Conservation (phyloP, 768 basidiomycete genomes). For the Trametes meyenii region DNA sequence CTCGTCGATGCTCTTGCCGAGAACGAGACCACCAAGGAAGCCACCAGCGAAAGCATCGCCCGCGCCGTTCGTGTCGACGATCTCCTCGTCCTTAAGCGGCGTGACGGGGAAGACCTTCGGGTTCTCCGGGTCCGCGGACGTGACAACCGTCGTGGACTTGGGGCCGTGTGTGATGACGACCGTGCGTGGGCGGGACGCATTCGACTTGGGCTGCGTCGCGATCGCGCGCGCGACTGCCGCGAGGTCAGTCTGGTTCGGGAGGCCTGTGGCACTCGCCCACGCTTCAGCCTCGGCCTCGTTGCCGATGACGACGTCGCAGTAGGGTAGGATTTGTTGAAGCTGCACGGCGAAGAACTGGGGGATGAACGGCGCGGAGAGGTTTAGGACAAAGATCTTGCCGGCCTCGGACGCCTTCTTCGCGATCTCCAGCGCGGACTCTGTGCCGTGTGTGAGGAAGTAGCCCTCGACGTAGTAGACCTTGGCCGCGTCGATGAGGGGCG, state of each 20-base stretch:
- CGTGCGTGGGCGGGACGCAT: conserved; percentile 71
- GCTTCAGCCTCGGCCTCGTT: conserved; percentile 94
- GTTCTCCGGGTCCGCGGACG: conserved; percentile 54
- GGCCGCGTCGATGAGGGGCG: conserved; percentile 76
- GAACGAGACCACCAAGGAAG: conserved; percentile 83
- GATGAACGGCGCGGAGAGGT: conserved; percentile 98
- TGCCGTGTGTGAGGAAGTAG: conserved; percentile 95
- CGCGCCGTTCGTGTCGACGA: conserved; percentile 97
- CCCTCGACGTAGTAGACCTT: conserved; percentile 94
- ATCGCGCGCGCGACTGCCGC: conserved; percentile 71
- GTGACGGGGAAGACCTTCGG: conserved; percentile 62
- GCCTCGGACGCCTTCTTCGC: conserved; percentile 73
- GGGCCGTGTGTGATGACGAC: conserved; percentile 94
- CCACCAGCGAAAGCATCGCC: conserved; percentile 98
- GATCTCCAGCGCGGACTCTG: conserved; percentile 68
- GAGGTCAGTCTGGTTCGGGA: conserved; percentile 67
- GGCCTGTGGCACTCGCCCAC: conserved; percentile 76
- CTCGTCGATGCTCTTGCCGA: conserved; percentile 78
- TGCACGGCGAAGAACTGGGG: conserved; percentile 88
- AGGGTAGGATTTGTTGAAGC: conserved; percentile 78
- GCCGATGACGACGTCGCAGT: conserved; percentile 90
- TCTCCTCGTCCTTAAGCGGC: conserved; percentile 58
- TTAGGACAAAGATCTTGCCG: conserved; percentile 89
- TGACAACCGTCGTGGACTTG: conserved; percentile 74
- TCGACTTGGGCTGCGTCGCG: conserved; percentile 75